Percentiles rank a stretch among this genome's conserved stretches.
Evolutionary conservation across 169 alveolate species (phyloP).

Genomic region (Plasmodium billcollinsi): DNA sequence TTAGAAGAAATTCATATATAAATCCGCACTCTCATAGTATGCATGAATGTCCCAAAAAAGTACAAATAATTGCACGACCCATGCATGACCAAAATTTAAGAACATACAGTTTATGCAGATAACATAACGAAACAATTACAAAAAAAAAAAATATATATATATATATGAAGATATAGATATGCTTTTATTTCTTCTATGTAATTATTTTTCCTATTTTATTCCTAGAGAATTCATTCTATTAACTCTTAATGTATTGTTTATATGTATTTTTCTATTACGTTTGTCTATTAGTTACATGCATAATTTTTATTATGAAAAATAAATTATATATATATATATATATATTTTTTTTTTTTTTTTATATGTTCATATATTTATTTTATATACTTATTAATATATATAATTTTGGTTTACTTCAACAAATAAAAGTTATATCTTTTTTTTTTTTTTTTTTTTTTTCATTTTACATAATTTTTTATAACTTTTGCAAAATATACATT

Average conservation of each 20-base stretch:
- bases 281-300: no score
- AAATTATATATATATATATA: no score
- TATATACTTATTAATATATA: not conserved
- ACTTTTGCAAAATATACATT: not conserved
- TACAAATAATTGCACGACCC: constrained; percentile 60
- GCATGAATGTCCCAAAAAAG: constrained; percentile 33
- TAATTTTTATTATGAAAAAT: no score
- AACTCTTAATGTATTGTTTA: no score
- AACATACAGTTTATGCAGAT: constrained; percentile 9
- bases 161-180: not conserved
- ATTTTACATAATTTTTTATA: not conserved
- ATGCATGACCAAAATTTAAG: constrained; percentile 13
- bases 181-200: not conserved
- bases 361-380: not conserved
- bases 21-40: constrained; percentile 15
- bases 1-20: constrained; percentile 24
- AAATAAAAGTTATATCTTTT: not conserved
- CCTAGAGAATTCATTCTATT: not conserved
- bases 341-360: not conserved
- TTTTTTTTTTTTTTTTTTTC: constrained; percentile 1
- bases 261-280: no score
- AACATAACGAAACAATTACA: not conserved
- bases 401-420: no score
- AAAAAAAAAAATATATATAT: not conserved
- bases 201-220: not conserved